Conservation (phyloP, 2,329 filamentous ascomycete genomes). For the Xylariaceae sp. region DNA sequence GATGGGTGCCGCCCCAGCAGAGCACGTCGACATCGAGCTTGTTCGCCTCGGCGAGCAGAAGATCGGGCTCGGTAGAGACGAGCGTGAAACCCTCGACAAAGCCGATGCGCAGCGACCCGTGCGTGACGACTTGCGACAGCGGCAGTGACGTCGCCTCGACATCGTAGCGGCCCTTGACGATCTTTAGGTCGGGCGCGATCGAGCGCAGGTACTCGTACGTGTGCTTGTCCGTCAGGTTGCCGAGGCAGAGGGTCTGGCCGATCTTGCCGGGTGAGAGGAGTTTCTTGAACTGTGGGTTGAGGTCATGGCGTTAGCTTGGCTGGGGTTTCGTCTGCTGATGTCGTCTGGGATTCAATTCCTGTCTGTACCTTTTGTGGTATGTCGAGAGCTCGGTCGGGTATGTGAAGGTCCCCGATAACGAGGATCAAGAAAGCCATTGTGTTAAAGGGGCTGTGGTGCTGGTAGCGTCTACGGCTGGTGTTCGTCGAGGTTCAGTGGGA, state of each 20-base stretch:
- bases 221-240: conserved; percentile 72
- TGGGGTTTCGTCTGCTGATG: conserved; percentile 4
- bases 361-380: conserved; percentile 76
- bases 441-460: conserved; percentile 11
- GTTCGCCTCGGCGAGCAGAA: conserved; percentile 63
- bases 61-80: conserved; percentile 60
- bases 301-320: conserved; percentile 9
- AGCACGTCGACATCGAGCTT: conserved; percentile 63
- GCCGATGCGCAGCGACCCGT: conserved; percentile 60
- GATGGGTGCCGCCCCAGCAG: conserved; percentile 63
- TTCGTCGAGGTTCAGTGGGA: neutral
- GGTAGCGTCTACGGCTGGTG: neutral
- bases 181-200: conserved; percentile 66
- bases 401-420: conserved; percentile 89
- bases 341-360: neutral
- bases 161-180: conserved; percentile 63
- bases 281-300: conserved; percentile 68
- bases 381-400: conserved; percentile 85
- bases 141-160: conserved; percentile 62
- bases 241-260: conserved; percentile 72
- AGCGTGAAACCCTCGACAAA: conserved; percentile 65
- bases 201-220: conserved; percentile 77
- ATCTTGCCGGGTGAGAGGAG: conserved; percentile 80
- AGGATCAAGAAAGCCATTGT: conserved; percentile 86
- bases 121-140: conserved; percentile 60